Evolutionary conservation across 2,329 filamentous ascomycete species (phyloP).

Genomic region (Trichoderma breve): DNA sequence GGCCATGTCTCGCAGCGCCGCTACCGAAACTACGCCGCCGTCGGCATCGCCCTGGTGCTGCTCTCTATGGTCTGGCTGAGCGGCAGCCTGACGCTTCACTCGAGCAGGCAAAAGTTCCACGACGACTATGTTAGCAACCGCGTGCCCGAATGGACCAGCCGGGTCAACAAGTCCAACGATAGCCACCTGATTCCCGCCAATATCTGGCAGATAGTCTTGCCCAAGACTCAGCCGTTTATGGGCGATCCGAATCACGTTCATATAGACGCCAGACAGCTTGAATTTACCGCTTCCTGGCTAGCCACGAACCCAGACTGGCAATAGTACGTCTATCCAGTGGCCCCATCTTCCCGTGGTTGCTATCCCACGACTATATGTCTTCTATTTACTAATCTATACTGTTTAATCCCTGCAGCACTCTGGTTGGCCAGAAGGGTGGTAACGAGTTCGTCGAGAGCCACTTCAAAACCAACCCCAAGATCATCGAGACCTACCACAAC

Average conservation of each 20-base stretch:
- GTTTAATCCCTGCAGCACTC: constrained; percentile 21
- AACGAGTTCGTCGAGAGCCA: constrained; percentile 27
- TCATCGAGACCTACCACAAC: constrained; percentile 26
- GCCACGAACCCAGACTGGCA: constrained; percentile 8
- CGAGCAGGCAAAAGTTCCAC: not conserved
- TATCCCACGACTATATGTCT: not conserved
- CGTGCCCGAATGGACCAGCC: not conserved
- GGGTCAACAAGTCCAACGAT: not conserved
- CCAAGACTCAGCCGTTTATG: not conserved
- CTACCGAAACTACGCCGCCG: constrained; percentile 16
- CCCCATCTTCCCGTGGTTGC: not conserved
- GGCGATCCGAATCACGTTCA: not conserved
- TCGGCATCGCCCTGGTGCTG: not conserved
- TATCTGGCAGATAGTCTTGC: constrained; percentile 17
- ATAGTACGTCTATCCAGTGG: constrained; percentile 8
- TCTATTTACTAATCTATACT: not conserved
- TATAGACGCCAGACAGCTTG: not conserved
- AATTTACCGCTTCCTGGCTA: constrained; percentile 16
- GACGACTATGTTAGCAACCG: not conserved
- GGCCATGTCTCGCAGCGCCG: constrained; percentile 3
- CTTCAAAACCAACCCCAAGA: constrained; percentile 18
- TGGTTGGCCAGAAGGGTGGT: constrained; percentile 28
- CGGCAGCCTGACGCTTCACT: not conserved
- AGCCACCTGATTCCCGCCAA: constrained; percentile 4
- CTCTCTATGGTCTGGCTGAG: constrained; percentile 7